phyloP scores from a whole-genome alignment of 1,284 basidiomycete species.

The Ganoderma resinaceum region DNA sequence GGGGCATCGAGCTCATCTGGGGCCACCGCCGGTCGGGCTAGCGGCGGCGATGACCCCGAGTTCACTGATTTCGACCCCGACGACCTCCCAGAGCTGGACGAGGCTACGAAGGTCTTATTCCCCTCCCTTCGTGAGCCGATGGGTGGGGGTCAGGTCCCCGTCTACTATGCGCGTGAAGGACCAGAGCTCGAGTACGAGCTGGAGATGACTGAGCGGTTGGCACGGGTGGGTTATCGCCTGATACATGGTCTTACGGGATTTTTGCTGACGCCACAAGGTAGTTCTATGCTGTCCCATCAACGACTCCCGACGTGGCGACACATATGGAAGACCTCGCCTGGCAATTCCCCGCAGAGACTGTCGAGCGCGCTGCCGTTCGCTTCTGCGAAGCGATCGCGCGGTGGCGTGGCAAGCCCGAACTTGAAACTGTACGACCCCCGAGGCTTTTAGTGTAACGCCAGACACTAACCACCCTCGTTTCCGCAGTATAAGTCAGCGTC shows the following conservation, averaged over 20 bases:
- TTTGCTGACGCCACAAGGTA: constrained; percentile 38
- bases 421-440: constrained; percentile 71
- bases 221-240: constrained; percentile 55
- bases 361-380: constrained; percentile 76
- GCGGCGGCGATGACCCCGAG: constrained; percentile 44
- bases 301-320: constrained; percentile 75
- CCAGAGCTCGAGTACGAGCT: constrained; percentile 69
- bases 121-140: constrained; percentile 55
- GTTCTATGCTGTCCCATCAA: constrained; percentile 77
- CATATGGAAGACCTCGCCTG: constrained; percentile 83
- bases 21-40: constrained; percentile 21
- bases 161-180: constrained; percentile 41
- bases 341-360: constrained; percentile 81
- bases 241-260: not conserved
- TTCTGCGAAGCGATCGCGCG: constrained; percentile 81
- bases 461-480: constrained; percentile 11
- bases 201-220: constrained; percentile 72
- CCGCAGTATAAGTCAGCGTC: constrained; percentile 61
- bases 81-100: constrained; percentile 70
- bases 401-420: constrained; percentile 83
- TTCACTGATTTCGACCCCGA: constrained; percentile 77
- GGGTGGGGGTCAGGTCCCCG: constrained; percentile 33
- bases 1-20: constrained; percentile 17
- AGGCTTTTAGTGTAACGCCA: constrained; percentile 6
- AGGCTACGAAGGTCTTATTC: constrained; percentile 74